Evolutionary conservation across 2,329 filamentous ascomycete species (phyloP).

Genomic region (Aureobasidium melanogenum): DNA sequence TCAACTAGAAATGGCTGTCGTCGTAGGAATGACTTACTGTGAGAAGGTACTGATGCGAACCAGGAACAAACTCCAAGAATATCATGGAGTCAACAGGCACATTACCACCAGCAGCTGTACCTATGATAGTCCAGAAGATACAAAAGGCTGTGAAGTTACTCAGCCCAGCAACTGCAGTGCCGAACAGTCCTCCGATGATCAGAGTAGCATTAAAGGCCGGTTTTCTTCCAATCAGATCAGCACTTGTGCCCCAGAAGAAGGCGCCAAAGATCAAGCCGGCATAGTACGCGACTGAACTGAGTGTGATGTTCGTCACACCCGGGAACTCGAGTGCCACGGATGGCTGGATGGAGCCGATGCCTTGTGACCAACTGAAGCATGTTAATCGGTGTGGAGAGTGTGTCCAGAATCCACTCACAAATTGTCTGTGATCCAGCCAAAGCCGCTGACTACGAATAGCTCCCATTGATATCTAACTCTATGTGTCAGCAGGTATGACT

Average conservation of each 20-base stretch:
- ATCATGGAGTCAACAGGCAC: constrained; percentile 70
- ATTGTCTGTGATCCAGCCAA: constrained; percentile 81
- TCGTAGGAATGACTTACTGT: constrained; percentile 55
- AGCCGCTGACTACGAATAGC: constrained; percentile 70
- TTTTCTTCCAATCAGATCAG: constrained; percentile 68
- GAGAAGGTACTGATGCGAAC: constrained; percentile 61
- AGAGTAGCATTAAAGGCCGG: constrained; percentile 75
- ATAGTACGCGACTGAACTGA: constrained; percentile 33
- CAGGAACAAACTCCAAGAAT: constrained; percentile 76
- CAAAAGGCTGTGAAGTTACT: constrained; percentile 54
- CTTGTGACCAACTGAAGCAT: not conserved
- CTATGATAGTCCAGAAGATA: constrained; percentile 9
- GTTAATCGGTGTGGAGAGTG: not conserved
- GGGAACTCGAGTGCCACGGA: not conserved
- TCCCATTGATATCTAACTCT: constrained; percentile 64
- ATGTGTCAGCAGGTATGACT: not conserved
- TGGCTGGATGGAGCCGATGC: not conserved
- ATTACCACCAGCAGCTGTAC: constrained; percentile 46
- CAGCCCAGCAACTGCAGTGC: constrained; percentile 58
- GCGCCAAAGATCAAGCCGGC: constrained; percentile 69
- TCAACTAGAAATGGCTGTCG: constrained; percentile 17
- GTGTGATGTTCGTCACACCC: not conserved
- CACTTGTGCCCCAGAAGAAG: constrained; percentile 70
- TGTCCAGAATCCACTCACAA: constrained; percentile 33
- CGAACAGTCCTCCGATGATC: constrained; percentile 61